Conservation (phyloP, 2,329 filamentous ascomycete genomes). For the Neoarthrinium moseri region DNA sequence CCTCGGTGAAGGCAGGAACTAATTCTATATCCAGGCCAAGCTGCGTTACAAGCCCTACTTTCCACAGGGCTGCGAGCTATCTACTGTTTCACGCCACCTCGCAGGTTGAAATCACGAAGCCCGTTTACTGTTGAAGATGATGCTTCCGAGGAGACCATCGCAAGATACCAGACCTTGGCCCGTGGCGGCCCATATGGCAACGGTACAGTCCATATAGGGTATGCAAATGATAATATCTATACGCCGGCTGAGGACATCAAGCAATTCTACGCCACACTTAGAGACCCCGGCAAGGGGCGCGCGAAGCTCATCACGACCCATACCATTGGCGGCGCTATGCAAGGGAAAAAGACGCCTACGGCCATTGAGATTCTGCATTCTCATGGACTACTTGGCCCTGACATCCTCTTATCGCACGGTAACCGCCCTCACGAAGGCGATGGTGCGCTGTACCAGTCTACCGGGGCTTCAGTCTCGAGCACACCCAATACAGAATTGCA, state of each 20-base stretch:
- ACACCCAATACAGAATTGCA: slow-evolving; percentile 52
- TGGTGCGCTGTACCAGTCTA: slow-evolving; percentile 29
- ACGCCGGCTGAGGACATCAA: slow-evolving; percentile 34
- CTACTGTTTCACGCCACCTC: slow-evolving; percentile 38
- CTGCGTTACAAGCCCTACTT: slow-evolving; percentile 37
- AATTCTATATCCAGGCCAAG: slow-evolving; percentile 18
- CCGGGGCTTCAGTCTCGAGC: slow-evolving; percentile 35
- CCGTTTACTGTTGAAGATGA: slow-evolving; percentile 24
- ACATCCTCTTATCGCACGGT: slow-evolving; percentile 40
- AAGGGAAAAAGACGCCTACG: slow-evolving; percentile 10
- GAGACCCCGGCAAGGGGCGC: slow-evolving; percentile 21
- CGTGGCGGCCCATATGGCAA: slow-evolving; percentile 24
- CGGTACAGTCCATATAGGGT: slow-evolving; percentile 37
- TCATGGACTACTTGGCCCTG: slow-evolving; percentile 38
- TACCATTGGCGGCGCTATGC: slow-evolving; percentile 17
- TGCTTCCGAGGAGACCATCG: slow-evolving; percentile 33
- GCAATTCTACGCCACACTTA: slow-evolving; percentile 33
- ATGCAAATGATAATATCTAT: slow-evolving; percentile 42
- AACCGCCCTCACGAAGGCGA: slow-evolving; percentile 31
- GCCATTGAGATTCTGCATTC: slow-evolving; percentile 24
- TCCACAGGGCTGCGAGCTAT: slow-evolving; percentile 44
- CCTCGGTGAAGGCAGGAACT: background rate
- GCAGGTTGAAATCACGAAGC: slow-evolving; percentile 26
- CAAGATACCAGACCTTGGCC: slow-evolving; percentile 33
- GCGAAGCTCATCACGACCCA: slow-evolving; percentile 43